These are phyloP conservation scores for Tricladium varicosporioides DNA, from an alignment of 2,329 filamentous ascomycete genomes.

Conservation along the genomic window DNA sequence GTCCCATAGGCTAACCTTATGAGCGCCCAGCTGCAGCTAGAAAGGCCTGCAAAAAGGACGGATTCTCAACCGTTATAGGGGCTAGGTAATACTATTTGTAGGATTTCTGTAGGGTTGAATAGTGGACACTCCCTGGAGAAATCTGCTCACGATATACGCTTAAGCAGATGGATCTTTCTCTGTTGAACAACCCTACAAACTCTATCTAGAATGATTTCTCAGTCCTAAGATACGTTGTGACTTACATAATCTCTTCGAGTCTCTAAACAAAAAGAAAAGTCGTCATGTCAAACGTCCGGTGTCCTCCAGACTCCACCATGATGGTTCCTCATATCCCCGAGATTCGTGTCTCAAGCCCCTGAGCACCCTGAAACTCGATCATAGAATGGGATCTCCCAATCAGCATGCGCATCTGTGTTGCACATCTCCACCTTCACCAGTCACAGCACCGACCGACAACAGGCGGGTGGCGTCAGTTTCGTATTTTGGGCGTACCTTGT, in stretches of 20 bases:
- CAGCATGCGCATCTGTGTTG: not conserved
- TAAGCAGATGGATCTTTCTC: no score
- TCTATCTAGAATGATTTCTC: no score
- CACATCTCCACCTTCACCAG: not conserved
- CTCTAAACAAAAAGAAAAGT: no score
- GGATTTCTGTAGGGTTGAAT: no score
- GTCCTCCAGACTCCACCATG: not conserved
- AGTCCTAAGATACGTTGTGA: no score
- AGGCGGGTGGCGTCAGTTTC: conserved; percentile 1
- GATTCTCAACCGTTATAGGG: no score
- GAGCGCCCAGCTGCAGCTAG: not conserved
- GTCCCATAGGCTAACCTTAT: not conserved
- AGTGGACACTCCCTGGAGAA: no score
- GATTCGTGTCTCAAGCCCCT: not conserved
- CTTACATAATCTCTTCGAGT: no score
- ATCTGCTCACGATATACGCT: no score
- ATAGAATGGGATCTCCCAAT: not conserved
- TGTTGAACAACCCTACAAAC: no score
- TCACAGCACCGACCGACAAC: not conserved
- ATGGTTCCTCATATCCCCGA: not conserved
- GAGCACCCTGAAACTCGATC: not conserved
- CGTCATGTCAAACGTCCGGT: not conserved
- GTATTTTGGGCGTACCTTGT: not conserved
- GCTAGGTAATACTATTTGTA: no score
- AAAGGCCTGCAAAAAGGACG: not conserved